phyloP scores from a whole-genome alignment of 2,329 filamentous ascomycete species.

The Bertia moriformis region DNA sequence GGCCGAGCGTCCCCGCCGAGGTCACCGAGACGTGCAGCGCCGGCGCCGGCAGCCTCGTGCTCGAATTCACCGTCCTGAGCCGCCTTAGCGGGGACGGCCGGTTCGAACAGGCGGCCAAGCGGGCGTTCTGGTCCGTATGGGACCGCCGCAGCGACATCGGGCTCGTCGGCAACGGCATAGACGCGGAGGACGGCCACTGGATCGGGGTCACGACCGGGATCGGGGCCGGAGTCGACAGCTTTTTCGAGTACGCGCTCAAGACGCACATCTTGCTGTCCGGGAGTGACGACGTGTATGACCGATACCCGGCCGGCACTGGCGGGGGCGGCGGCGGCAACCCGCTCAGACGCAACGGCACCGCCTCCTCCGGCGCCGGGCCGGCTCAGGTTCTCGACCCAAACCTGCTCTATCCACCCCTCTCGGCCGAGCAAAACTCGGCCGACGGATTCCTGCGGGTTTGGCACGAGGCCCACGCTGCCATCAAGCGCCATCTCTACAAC shows the following conservation, averaged over 20 bases:
- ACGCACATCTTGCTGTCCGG: constrained; percentile 81
- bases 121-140: constrained; percentile 98
- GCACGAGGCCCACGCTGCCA: constrained; percentile 72
- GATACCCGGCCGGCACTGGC: no score
- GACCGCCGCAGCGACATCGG: constrained; percentile 69
- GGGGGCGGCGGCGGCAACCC: constrained; percentile 6
- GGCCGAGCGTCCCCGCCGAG: constrained; percentile 36
- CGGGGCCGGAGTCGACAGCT: constrained; percentile 91
- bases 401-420: constrained; percentile 41
- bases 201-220: constrained; percentile 81
- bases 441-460: constrained; percentile 71
- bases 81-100: constrained; percentile 70
- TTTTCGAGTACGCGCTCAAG: constrained; percentile 96
- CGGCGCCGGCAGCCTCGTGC: constrained; percentile 79
- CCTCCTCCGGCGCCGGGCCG: no score
- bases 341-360: no score
- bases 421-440: constrained; percentile 52
- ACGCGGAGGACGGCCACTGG: constrained; percentile 83
- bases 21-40: constrained; percentile 94
- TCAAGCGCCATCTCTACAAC: constrained; percentile 83
- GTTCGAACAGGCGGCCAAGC: constrained; percentile 82
- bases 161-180: constrained; percentile 79
- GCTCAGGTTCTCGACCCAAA: constrained; percentile 19
- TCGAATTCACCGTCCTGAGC: constrained; percentile 85
- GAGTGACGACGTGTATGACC: constrained; percentile 23